Percentiles rank a stretch among this genome's conserved stretches.
Evolutionary conservation across 108 stramenopile species (phyloP).

Genomic region (Skeletonema potamos): DNA sequence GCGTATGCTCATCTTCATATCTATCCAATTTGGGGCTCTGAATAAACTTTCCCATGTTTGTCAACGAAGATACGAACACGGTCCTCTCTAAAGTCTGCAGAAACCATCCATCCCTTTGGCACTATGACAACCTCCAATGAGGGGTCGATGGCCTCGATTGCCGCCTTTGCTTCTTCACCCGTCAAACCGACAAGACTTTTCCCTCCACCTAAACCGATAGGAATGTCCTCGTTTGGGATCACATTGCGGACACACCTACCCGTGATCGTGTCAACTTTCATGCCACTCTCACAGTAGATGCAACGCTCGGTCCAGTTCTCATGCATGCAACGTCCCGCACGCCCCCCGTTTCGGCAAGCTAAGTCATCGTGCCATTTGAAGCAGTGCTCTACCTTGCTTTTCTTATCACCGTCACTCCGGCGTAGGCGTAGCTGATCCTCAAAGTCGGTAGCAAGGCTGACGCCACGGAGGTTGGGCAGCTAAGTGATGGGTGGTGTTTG

Average conservation of each 20-base stretch:
- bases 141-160: not conserved
- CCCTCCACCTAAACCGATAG: no score
- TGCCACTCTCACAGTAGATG: no score
- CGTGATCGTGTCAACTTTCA: no score
- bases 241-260: no score
- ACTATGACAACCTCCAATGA: not conserved
- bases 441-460: conserved; percentile 7
- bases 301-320: no score
- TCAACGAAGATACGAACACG: not conserved
- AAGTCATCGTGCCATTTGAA: no score
- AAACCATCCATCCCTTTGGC: not conserved
- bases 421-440: conserved; percentile 8
- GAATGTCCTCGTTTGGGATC: no score
- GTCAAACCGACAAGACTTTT: not conserved
- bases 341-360: no score
- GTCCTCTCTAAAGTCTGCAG: not conserved
- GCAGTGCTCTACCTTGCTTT: no score
- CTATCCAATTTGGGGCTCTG: not conserved
- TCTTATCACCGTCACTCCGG: no score
- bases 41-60: not conserved
- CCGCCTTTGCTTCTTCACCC: not conserved
- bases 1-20: no score
- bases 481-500: not conserved
- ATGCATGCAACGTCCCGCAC: no score
- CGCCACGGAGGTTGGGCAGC: not conserved